Percentiles rank a stretch among this genome's conserved stretches.
Evolutionary conservation across 257 asterid species (phyloP).

Genomic region (Solanum pinnatisectum): DNA sequence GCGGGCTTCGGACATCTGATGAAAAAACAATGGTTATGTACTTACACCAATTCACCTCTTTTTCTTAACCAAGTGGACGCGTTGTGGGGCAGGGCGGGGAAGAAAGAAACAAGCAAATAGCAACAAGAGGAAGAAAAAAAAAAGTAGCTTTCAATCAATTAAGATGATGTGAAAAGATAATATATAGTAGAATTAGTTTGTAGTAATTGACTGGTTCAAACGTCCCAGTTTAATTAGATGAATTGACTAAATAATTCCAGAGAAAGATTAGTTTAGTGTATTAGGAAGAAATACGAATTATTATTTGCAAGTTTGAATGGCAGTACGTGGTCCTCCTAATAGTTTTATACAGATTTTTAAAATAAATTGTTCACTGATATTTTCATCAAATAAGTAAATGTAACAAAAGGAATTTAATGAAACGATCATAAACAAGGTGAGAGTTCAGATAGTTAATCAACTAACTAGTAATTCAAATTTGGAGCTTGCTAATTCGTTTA

Average conservation of each 20-base stretch:
- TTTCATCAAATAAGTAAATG: background rate
- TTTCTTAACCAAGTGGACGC: background rate
- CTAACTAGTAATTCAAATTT: background rate
- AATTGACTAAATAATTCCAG: background rate
- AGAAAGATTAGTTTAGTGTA: background rate
- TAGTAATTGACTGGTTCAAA: background rate
- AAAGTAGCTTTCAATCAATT: background rate
- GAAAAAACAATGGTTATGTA: too few species aligned
- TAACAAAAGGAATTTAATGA: too few species aligned
- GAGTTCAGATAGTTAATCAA: fast-evolving
- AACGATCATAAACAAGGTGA: fast-evolving
- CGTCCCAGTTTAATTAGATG: background rate
- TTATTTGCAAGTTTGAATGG: background rate
- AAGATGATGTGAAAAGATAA: background rate
- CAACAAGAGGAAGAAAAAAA: background rate
- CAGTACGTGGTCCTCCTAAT: background rate
- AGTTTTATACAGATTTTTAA: background rate
- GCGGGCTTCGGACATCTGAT: fast-evolving
- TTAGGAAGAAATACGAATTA: background rate
- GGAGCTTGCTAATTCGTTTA: background rate
- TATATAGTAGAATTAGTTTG: background rate
- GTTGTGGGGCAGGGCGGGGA: background rate
- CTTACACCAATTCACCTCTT: background rate
- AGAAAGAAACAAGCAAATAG: background rate
- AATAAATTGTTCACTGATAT: background rate